These are phyloP conservation scores for Spatholobus suberectus DNA, from an alignment of 306 rosid genomes.

Conservation along the genomic window DNA sequence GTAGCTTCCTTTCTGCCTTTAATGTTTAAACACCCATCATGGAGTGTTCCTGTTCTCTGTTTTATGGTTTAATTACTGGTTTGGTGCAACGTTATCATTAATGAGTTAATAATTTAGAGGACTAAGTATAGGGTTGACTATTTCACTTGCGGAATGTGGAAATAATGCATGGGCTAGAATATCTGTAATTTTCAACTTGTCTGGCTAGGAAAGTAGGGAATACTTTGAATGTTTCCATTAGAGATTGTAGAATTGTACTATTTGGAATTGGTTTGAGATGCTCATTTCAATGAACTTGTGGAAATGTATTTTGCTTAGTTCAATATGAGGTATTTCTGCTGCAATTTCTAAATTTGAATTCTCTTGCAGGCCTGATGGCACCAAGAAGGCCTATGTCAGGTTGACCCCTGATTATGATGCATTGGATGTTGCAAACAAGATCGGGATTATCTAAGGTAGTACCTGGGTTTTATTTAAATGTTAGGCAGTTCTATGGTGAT, in stretches of 20 bases:
- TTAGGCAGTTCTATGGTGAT: constrained; percentile 28
- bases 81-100: neutral
- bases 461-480: constrained; percentile 22
- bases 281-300: neutral
- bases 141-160: neutral
- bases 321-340: neutral
- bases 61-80: neutral
- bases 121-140: neutral
- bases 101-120: neutral
- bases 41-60: neutral
- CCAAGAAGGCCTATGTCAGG: constrained; percentile 91
- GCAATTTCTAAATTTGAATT: constrained; percentile 22
- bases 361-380: constrained; percentile 86
- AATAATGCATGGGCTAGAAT: neutral
- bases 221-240: neutral
- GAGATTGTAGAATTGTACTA: neutral
- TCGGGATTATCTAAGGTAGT: constrained; percentile 73
- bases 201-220: neutral
- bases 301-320: neutral
- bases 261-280: neutral
- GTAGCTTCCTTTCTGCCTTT: neutral
- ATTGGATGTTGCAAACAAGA: constrained; percentile 89
- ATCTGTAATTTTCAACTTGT: neutral
- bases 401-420: constrained; percentile 91
- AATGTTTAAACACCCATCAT: neutral